phyloP scores from a whole-genome alignment of 257 asterid genomes.

The Salvia splendens region DNA sequence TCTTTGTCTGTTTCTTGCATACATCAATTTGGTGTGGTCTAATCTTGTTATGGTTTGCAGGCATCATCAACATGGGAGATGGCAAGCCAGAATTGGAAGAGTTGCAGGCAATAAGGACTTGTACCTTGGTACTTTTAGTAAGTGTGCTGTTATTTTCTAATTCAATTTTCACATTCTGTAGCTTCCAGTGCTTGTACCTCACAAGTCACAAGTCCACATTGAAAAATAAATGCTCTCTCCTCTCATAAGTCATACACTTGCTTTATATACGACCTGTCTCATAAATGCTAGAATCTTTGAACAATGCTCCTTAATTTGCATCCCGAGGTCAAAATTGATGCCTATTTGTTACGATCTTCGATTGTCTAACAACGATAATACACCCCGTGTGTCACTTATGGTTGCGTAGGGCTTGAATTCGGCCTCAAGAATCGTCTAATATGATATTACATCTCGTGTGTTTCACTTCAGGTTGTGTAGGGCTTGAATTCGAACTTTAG shows the following conservation, averaged over 20 bases:
- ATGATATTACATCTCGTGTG: not conserved
- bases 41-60: constrained; percentile 45
- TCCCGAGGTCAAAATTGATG: constrained; percentile 7
- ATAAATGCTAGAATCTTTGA: constrained; percentile 21
- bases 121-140: constrained; percentile 98
- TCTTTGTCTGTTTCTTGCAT: constrained; percentile 30
- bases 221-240: constrained; percentile 24
- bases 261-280: constrained; percentile 23
- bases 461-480: not conserved
- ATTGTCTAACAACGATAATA: not conserved
- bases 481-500: not conserved
- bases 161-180: constrained; percentile 22
- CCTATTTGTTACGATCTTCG: not conserved
- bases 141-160: constrained; percentile 37
- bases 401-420: no score
- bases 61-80: constrained; percentile 94
- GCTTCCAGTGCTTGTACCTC: constrained; percentile 30
- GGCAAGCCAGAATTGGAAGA: constrained; percentile 97
- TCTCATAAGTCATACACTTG: constrained; percentile 18
- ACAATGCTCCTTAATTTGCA: not conserved
- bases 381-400: not conserved
- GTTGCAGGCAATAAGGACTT: constrained; percentile 97
- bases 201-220: constrained; percentile 17
- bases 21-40: constrained; percentile 40
- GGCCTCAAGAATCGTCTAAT: no score